Base-by-base conservation (phyloP, 2,329 filamentous ascomycete species). In the Sporothrix variecibatus region DNA sequence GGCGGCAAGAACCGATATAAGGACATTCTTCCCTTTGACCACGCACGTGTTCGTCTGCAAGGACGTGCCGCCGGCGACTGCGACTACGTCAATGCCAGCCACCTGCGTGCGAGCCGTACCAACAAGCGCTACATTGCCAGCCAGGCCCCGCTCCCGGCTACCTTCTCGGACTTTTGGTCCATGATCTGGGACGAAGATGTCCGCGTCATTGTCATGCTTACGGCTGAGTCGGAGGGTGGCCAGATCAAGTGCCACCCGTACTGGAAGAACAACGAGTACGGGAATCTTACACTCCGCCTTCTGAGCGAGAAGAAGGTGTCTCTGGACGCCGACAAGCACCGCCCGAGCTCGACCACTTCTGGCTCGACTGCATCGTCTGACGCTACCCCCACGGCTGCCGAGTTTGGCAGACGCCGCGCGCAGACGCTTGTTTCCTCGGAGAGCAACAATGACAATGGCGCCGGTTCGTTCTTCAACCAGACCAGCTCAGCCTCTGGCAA, bases 121-220 rank as follows among this genome's bases (percentile, higher is more conserved):
- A 92, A 97, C 81, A 98, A 97, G 85, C 89, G 91, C 58, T 99
- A 99, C 80, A 98, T 99, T 82, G 95, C 95, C 68, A 95, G 94
- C 15, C 96, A 99, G 82, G 96, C 94, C 0, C 96, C 96, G 11
- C 88, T 98, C 51, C 96, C 96, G 26, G 91, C 93, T 69, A 99
- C 96, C 0, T 98, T 84, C 7, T 28, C 34, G 7, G 96, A 99
- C 82, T 99, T 99, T 80, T 99, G 96, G 96, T 95, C 94, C 75
- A 92, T 98, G 12, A 88, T 98, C 40, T 99, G 96, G 96, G 95
- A 98, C 80, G 93, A 98, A 82, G 95, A 98, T 80, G 92, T 97
- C 3, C 92, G 95, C 71, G 93, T 98, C 34, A 92, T 99, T 76
- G 95, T 98, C 77, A 98, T 98, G 92, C 87, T 99, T 77, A 99